Base-by-base conservation (phyloP, 1,139 yeast genomes). In the Suhomyces taliae region DNA sequence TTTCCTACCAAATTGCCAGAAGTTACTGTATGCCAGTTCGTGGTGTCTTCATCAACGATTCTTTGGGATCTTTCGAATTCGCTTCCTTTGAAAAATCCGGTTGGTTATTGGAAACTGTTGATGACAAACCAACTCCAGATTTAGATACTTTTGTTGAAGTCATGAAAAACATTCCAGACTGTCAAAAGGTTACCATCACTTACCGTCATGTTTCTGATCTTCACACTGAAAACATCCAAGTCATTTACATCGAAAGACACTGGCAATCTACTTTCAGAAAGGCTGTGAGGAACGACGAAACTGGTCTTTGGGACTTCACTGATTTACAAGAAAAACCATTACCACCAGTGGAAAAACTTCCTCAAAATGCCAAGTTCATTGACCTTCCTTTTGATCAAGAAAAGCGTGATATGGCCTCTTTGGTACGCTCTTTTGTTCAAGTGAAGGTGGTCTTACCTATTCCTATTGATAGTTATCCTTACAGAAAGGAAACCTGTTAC, bases 1-100 rank as follows among this genome's bases (percentile, higher is more conserved):
- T 90, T 54, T 87, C 95, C 40, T 91, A 90, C 64, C 97, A 90
- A 65, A 76, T 90, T 67, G 97, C 97, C 2, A 79, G 96, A 60
- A 78, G 85, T 45, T 89, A 83, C 61, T 89, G 95, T 41, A 78
- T 90, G 37, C 95, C 97, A 0, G 91, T 87, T 6, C 78, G 73
- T 54, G 97, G 97, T 35, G 96, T 90, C 0, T 90, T 81, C 60
- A 77, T 89, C 40, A 85, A 87, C 56, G 82, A 87, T 54, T 90
- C 95, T 0, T 74, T 87, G 4, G 95, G 95, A 0, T 85, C 95
- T 0, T 90, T 90, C 67, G 81, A 79, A 49, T 69, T 87, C 41
- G 83, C 85, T 37, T 64, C 75, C 10, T 77, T 72, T 51, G 88
- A 85, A 46, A 74, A 79, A 43, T 74, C 78, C 35, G 79, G 79